Conservation (phyloP, 331 rosid species). For the Phaseolus coccineus region DNA sequence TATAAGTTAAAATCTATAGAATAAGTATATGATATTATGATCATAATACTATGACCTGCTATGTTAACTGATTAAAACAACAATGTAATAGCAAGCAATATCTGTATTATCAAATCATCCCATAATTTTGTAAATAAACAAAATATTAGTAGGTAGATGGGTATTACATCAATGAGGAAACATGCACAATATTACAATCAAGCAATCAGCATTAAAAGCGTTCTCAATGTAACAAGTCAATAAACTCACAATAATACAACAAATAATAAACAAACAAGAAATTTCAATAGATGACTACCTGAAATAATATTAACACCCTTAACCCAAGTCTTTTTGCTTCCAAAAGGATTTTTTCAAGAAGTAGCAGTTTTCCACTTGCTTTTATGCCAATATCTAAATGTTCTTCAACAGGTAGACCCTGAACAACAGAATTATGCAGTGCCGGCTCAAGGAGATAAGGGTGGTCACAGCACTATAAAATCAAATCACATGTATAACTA, state of each 20-base stretch:
- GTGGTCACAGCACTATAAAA: slow-evolving; percentile 80
- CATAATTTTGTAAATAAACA: background rate
- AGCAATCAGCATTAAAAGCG: background rate
- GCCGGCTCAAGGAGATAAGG: slow-evolving; percentile 64
- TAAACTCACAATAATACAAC: slow-evolving; percentile 7
- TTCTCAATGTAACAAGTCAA: slow-evolving; percentile 24
- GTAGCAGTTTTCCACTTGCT: slow-evolving; percentile 79
- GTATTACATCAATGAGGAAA: too few relatives aligned
- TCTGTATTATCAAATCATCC: slow-evolving; percentile 6
- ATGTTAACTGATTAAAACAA: background rate
- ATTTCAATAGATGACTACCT: slow-evolving; percentile 50
- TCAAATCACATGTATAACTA: slow-evolving; percentile 30
- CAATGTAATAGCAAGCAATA: background rate
- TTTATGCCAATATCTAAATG: slow-evolving; percentile 62
- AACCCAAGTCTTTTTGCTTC: slow-evolving; percentile 63
- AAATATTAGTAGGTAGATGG: too few relatives aligned
- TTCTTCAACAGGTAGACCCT: slow-evolving; percentile 59
- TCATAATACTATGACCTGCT: background rate
- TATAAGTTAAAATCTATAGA: background rate
- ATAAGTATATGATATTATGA: background rate
- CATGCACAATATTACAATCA: too few relatives aligned
- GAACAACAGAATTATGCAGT: slow-evolving; percentile 45
- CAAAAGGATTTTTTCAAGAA: slow-evolving; percentile 73
- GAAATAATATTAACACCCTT: slow-evolving; percentile 72
- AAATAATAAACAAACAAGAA: background rate